These are phyloP conservation scores for Balakata baccata DNA, from an alignment of 345 rosid species.

Conservation along the genomic window DNA sequence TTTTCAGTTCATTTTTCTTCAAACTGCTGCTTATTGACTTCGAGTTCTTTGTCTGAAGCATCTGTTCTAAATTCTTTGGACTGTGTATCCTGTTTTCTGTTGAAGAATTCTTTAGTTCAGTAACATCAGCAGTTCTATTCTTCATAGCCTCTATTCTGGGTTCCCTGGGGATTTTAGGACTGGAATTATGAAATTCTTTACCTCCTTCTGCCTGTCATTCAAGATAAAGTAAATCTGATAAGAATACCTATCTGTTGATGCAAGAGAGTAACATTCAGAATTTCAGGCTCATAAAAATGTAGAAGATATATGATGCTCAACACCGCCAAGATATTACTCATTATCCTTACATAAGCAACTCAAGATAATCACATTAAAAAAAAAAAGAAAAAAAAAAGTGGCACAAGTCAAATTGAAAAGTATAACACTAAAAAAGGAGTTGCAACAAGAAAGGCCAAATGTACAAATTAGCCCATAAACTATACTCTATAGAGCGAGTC, in stretches of 20 bases:
- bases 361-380: neutral
- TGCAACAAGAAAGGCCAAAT: neutral
- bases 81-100: conserved; percentile 20
- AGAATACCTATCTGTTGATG: neutral
- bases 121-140: conserved; percentile 20
- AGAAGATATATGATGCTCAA: neutral
- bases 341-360: too few relatives aligned
- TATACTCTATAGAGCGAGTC: too few relatives aligned
- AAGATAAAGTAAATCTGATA: neutral
- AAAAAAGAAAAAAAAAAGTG: neutral
- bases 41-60: conserved; percentile 23
- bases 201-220: conserved; percentile 40
- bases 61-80: conserved; percentile 22
- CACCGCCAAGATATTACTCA: neutral
- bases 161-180: conserved; percentile 30
- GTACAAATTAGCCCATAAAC: too few relatives aligned
- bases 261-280: neutral
- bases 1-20: conserved; percentile 29
- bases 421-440: neutral
- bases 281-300: neutral
- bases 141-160: conserved; percentile 36
- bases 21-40: conserved; percentile 14
- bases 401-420: neutral
- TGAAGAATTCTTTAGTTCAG: conserved; percentile 26
- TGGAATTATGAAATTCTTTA: conserved; percentile 31